Conservation (phyloP, 2,329 filamentous ascomycete species). For the Colletotrichum navitas region DNA sequence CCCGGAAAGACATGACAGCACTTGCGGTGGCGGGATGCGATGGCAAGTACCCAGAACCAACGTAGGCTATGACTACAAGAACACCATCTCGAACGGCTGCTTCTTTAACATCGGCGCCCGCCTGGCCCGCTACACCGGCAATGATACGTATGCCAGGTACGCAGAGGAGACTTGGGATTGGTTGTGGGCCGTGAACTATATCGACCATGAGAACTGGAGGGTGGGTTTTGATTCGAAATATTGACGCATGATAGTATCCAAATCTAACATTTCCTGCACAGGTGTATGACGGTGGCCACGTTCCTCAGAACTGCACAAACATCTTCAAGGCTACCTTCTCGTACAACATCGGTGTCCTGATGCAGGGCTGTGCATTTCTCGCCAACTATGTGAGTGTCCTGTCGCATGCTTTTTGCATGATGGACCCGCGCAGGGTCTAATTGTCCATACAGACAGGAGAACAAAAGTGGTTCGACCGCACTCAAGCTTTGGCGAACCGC, state of each 20-base stretch:
- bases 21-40: conserved; percentile 70
- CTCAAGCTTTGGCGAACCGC: conserved; percentile 64
- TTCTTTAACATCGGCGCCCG: conserved; percentile 77
- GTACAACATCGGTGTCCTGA: conserved; percentile 66
- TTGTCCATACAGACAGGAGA: conserved; percentile 43
- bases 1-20: conserved; percentile 69
- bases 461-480: conserved; percentile 63
- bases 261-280: conserved; percentile 47
- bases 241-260: too few species aligned
- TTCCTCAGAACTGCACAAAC: conserved; percentile 63
- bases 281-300: conserved; percentile 69
- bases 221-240: neutral
- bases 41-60: conserved; percentile 85
- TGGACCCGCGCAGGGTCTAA: conserved; percentile 60
- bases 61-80: conserved; percentile 82
- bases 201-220: conserved; percentile 65
- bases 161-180: conserved; percentile 75
- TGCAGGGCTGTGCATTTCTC: conserved; percentile 69
- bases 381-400: conserved; percentile 61
- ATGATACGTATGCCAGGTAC: conserved; percentile 73
- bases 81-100: conserved; percentile 71
- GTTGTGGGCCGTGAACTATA: conserved; percentile 61
- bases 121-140: conserved; percentile 77
- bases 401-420: conserved; percentile 51
- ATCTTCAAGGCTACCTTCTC: conserved; percentile 67